These are phyloP conservation scores for Beta corolliflora DNA, from an alignment of 179 eudicot species.

Conservation along the genomic window DNA sequence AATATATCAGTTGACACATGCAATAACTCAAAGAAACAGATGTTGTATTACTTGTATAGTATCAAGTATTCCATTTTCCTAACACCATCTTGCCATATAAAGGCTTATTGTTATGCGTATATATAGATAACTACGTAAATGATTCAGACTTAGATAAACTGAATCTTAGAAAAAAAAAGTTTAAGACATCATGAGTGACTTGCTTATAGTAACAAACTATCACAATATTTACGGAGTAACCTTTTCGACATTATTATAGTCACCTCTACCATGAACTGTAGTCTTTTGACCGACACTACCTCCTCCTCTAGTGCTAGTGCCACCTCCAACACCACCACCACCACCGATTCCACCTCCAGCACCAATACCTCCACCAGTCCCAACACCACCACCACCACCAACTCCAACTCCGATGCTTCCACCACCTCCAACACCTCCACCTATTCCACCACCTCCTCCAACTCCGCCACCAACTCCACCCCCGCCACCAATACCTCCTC, in stretches of 20 bases:
- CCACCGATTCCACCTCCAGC: not conserved
- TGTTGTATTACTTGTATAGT: too few relatives aligned
- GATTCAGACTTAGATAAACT: not conserved
- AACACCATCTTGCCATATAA: not conserved
- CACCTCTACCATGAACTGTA: too few relatives aligned
- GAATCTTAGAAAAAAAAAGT: not conserved
- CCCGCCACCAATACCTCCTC: not conserved
- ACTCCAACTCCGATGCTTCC: too few relatives aligned
- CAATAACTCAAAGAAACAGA: too few relatives aligned
- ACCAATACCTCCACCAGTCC: not conserved
- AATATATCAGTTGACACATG: too few relatives aligned
- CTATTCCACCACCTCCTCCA: not conserved
- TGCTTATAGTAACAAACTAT: too few relatives aligned
- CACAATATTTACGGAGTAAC: not conserved
- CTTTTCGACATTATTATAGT: not conserved
- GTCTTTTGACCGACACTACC: not conserved
- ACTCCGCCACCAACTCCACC: not conserved
- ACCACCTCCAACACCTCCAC: not conserved
- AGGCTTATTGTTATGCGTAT: not conserved
- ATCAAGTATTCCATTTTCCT: too few relatives aligned
- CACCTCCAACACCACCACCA: not conserved
- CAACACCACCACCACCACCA: not conserved
- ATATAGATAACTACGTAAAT: too few relatives aligned
- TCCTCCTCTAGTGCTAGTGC: not conserved
- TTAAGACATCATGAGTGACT: too few relatives aligned